Conservation (phyloP, 2,329 filamentous ascomycete genomes). For the Aspergillus unguis region DNA sequence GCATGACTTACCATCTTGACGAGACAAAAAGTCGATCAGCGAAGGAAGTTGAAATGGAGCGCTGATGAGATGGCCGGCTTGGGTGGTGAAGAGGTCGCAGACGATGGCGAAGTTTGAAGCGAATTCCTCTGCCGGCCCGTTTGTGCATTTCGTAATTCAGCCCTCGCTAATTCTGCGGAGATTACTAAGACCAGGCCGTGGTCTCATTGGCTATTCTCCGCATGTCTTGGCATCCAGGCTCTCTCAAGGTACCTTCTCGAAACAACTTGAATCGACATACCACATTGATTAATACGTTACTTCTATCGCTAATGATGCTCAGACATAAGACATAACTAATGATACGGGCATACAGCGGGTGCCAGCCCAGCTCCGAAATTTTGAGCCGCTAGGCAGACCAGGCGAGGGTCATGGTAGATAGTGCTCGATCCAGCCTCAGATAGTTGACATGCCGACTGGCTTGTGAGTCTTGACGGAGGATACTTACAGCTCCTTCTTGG, state of each 20-base stretch:
- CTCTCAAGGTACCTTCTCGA: neutral
- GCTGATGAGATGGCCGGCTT: constrained; percentile 44
- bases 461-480: neutral
- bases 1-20: constrained; percentile 43
- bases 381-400: neutral
- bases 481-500: constrained; percentile 28
- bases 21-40: constrained; percentile 41
- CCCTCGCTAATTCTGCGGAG: constrained; percentile 35
- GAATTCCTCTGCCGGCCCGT: constrained; percentile 29
- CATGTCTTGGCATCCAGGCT: neutral
- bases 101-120: constrained; percentile 35
- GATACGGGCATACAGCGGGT: neutral
- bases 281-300: constrained; percentile 1
- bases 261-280: neutral
- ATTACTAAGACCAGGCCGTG: neutral
- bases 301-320: constrained; percentile 17
- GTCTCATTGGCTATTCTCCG: neutral
- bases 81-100: constrained; percentile 30
- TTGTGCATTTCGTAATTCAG: constrained; percentile 33
- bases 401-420: neutral
- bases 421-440: constrained; percentile 1
- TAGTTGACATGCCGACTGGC: constrained; percentile 16
- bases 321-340: constrained; percentile 8
- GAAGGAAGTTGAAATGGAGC: constrained; percentile 35
- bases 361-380: neutral